Percentiles rank a stretch among this genome's conserved stretches.
phyloP scores from a whole-genome alignment of 1,284 basidiomycete species.

The Ceratobasidium theobromae region DNA sequence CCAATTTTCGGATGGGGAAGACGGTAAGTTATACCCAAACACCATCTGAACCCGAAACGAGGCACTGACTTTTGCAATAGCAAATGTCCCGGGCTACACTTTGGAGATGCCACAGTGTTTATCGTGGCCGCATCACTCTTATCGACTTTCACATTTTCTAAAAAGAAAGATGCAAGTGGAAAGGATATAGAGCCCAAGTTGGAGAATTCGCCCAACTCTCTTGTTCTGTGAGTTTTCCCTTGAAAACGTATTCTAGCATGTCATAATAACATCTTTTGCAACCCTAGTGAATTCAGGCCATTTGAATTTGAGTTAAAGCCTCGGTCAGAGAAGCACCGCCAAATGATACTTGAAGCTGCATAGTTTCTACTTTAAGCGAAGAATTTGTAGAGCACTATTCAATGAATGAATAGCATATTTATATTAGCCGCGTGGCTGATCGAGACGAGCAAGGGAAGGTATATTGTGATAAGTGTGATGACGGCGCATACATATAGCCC shows the following conservation, averaged over 20 bases:
- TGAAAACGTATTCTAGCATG: background rate
- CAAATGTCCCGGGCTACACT: slow-evolving; percentile 11
- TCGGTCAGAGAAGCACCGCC: background rate
- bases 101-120: slow-evolving; percentile 8
- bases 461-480: too few species aligned
- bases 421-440: too few species aligned
- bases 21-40: background rate
- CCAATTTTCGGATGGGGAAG: slow-evolving; percentile 29
- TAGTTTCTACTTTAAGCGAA: too few species aligned
- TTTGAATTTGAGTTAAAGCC: slow-evolving; percentile 8
- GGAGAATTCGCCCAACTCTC: background rate
- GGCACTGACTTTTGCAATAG: background rate
- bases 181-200: background rate
- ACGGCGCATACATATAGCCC: too few species aligned
- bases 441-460: too few species aligned
- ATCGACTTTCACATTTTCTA: background rate
- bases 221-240: background rate
- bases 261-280: background rate
- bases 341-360: slow-evolving; percentile 6
- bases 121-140: slow-evolving; percentile 1
- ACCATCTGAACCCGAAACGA: background rate
- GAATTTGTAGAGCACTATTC: too few species aligned
- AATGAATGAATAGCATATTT: too few species aligned
- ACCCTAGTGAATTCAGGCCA: background rate
- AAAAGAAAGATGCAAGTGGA: background rate